Evolutionary conservation across 1,284 basidiomycete species (phyloP).

Genomic region (Trametes pubescens): DNA sequence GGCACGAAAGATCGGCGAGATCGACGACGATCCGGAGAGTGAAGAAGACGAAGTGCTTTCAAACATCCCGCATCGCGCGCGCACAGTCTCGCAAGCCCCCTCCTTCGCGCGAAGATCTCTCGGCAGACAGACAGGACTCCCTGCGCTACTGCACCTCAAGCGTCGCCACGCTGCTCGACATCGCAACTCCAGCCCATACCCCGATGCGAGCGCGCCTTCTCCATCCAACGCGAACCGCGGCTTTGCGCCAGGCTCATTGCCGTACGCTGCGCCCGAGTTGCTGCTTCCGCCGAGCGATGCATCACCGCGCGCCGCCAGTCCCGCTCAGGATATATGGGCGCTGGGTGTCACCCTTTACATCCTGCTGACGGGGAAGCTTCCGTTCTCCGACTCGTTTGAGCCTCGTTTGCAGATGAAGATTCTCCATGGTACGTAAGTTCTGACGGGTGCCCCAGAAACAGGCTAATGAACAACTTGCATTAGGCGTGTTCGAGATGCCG

Average conservation of each 20-base stretch:
- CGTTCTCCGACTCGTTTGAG: conserved; percentile 89
- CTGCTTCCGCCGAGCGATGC: conserved; percentile 52
- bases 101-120: conserved; percentile 31
- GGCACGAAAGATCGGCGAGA: conserved; percentile 66
- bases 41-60: conserved; percentile 50
- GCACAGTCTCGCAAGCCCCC: conserved; percentile 35
- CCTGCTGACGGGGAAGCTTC: conserved; percentile 81
- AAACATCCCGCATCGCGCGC: conserved; percentile 31
- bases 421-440: conserved; percentile 68
- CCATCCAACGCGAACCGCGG: conserved; percentile 43
- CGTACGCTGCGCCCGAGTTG: conserved; percentile 89
- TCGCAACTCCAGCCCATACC: conserved; percentile 65
- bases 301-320: conserved; percentile 50
- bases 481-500: conserved; percentile 69
- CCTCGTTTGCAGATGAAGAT: conserved; percentile 93
- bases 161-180: conserved; percentile 55
- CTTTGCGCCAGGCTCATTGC: conserved; percentile 87
- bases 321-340: conserved; percentile 95
- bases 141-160: conserved; percentile 47
- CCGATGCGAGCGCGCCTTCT: conserved; percentile 40
- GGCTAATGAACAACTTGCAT: conserved; percentile 25
- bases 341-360: conserved; percentile 89
- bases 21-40: conserved; percentile 28
- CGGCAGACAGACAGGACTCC: conserved; percentile 33
- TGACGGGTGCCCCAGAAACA: conserved; percentile 5